Base-by-base conservation (phyloP, 2,329 filamentous ascomycete genomes). In the Aspergillus oerlinghausenensis region DNA sequence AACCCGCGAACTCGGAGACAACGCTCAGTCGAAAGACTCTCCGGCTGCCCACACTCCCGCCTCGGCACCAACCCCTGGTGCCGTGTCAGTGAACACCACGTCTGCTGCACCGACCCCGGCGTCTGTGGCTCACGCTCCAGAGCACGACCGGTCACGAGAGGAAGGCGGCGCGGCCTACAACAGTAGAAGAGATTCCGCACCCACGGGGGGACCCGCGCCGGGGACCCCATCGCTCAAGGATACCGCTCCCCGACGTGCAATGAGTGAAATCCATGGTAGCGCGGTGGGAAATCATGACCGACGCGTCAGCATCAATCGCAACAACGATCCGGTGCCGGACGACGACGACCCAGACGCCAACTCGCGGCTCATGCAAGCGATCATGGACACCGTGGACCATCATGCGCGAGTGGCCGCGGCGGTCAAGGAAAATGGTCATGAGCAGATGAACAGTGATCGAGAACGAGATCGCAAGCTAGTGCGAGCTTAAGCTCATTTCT, bases 351-450 rank as follows among this genome's bases (percentile, higher is more conserved):
- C 70, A 2, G 75, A 75, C 57, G 71, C 72, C 28, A 75, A 73
- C 53, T 70, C 74, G 54, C 66, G 73, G 2, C 60, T 77, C 38
- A 73, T 75, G 64, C 74, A 76, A 58, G 75, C 75, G 21, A 77
- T 77, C 40, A 61, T 73, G 55, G 75, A 77, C 53, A 77, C 75
- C 2, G 70, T 76, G 9, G 72, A 73, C 55, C 72, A 75, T 51
- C 73, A 73, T 50, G 63, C 66, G 6, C 68, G 72, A 9, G 69
- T 69, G 26, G 69, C 72, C 6, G 69, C 71, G 4, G 69, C 68
- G 4, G 70, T 67, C 19, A 68, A 71, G 53, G 66, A 69, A 40
- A 63, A 51, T 21, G 61, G 57, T 3, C 61, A 64, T 26, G 68
- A 69, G 42, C 60, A 65, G 6, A 66, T 63, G 19, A 62, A 58